phyloP scores from a whole-genome alignment of 1,284 basidiomycete genomes.

The Heterobasidion occidentale region DNA sequence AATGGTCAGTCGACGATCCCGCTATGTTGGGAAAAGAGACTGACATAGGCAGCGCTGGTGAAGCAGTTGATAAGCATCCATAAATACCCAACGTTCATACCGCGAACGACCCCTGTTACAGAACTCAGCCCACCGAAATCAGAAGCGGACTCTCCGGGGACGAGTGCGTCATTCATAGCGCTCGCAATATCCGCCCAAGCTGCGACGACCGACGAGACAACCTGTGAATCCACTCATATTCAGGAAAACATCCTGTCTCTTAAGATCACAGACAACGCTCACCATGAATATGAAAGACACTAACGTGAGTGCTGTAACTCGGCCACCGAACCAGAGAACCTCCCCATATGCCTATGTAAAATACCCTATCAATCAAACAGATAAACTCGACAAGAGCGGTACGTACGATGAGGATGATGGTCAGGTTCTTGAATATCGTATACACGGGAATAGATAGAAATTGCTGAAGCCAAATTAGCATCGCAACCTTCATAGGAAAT shows the following conservation, averaged over 20 bases:
- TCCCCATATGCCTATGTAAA: slow-evolving; percentile 83
- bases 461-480: slow-evolving; percentile 52
- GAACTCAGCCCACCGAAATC: slow-evolving; percentile 33
- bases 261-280: slow-evolving; percentile 9
- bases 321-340: slow-evolving; percentile 93
- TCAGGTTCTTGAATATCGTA: slow-evolving; percentile 99
- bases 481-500: not conserved
- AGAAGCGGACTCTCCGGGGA: slow-evolving; percentile 33
- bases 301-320: slow-evolving; percentile 83
- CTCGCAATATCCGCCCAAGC: slow-evolving; percentile 70
- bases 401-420: slow-evolving; percentile 93
- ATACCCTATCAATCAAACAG: not conserved
- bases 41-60: slow-evolving; percentile 86
- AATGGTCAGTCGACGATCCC: not conserved
- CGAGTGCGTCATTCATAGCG: slow-evolving; percentile 45
- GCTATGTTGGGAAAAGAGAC: slow-evolving; percentile 20
- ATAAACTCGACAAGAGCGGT: not conserved
- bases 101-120: slow-evolving; percentile 42
- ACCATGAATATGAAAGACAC: slow-evolving; percentile 93
- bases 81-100: slow-evolving; percentile 81
- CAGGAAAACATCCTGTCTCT: not conserved
- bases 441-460: slow-evolving; percentile 89
- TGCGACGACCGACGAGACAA: slow-evolving; percentile 93
- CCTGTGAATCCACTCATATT: slow-evolving; percentile 32
- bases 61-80: slow-evolving; percentile 97